A percentile compares a stretch with the other conserved stretches of the same genome.
These are phyloP conservation scores for Aquilaria sinensis DNA, from an alignment of 345 rosid species.

Conservation along the genomic window DNA sequence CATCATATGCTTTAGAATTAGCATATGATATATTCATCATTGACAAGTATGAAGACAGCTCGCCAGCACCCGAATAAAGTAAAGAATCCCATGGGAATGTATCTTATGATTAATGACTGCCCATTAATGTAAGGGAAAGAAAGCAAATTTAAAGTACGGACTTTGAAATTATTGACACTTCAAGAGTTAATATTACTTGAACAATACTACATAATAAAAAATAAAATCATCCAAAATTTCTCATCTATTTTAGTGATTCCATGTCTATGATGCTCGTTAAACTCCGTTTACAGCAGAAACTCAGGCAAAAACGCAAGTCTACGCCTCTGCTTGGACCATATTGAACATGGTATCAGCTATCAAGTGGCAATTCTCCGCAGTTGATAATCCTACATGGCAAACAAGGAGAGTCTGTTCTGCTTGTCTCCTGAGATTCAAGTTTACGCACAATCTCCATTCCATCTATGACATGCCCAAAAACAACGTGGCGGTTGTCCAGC, in stretches of 20 bases:
- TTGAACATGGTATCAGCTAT: slow-evolving; percentile 31
- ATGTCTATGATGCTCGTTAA: not conserved
- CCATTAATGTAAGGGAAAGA: too few relatives aligned
- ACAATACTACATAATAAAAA: too few relatives aligned
- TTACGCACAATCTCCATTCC: slow-evolving; percentile 68
- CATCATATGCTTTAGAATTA: too few relatives aligned
- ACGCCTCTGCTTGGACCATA: not conserved
- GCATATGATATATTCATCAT: too few relatives aligned
- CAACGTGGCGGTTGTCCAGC: slow-evolving; percentile 92
- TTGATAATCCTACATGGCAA: slow-evolving; percentile 68
- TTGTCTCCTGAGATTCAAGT: slow-evolving; percentile 75
- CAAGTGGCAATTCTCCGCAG: slow-evolving; percentile 73
- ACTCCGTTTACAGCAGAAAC: slow-evolving; percentile 6
- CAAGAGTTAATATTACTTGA: too few relatives aligned
- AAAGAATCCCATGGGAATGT: too few relatives aligned
- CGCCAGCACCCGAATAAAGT: too few relatives aligned
- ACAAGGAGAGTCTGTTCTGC: slow-evolving; percentile 58
- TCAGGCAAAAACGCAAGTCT: not conserved
- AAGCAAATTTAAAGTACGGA: too few relatives aligned
- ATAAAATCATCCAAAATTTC: not conserved
- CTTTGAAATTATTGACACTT: too few relatives aligned
- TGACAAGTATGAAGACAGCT: too few relatives aligned
- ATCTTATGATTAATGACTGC: too few relatives aligned
- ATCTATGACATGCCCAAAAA: slow-evolving; percentile 74
- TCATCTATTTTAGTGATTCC: not conserved